These are phyloP conservation scores for Fusarium sp. DNA, from an alignment of 2,329 filamentous ascomycete genomes.

Conservation along the genomic window DNA sequence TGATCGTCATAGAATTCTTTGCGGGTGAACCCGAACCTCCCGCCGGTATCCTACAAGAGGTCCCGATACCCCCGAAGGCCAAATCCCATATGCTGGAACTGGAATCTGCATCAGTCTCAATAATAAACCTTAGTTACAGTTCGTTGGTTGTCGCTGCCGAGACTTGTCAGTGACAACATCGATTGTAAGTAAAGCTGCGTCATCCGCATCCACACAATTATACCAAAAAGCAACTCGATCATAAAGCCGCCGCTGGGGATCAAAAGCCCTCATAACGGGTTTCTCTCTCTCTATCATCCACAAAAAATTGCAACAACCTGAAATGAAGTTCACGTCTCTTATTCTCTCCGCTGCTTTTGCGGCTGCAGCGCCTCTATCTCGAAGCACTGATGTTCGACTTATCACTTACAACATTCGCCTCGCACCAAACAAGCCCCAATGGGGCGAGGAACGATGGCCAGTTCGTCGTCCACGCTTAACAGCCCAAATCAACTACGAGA, in stretches of 20 bases:
- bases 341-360: conserved; percentile 17
- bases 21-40: not conserved
- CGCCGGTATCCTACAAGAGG: conserved; percentile 1
- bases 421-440: conserved; percentile 58
- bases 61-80: not conserved
- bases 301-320: not conserved
- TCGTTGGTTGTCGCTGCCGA: not conserved
- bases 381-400: conserved; percentile 56
- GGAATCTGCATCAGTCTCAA: not conserved
- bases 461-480: conserved; percentile 62
- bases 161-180: not conserved
- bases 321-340: conserved; percentile 31
- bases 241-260: not conserved
- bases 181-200: not conserved
- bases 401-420: conserved; percentile 73
- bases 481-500: conserved; percentile 61
- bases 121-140: not conserved
- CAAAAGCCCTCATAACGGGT: not conserved
- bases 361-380: conserved; percentile 15
- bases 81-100: not conserved
- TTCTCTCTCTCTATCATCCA: not conserved
- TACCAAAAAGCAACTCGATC: not conserved
- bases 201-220: not conserved
- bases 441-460: conserved; percentile 66
- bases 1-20: conserved; percentile 4